Base-by-base conservation (phyloP, 768 basidiomycete genomes). In the Rhodotorula taiwanensis region DNA sequence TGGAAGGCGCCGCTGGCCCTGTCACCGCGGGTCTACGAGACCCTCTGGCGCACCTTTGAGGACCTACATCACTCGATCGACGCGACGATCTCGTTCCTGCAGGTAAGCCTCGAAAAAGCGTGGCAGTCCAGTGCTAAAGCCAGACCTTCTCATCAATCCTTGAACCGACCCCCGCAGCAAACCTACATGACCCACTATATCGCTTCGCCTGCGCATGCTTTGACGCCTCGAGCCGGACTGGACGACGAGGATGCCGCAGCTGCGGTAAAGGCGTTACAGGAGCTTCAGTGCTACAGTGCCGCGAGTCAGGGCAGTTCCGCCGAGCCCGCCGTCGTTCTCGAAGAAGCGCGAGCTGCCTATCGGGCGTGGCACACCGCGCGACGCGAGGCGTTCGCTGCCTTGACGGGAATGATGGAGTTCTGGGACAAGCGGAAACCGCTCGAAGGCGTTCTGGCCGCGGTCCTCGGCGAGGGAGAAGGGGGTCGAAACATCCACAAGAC, bases 31-130 rank as follows among this genome's bases (percentile, higher is more conserved):
- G 53, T 33, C 1, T 69, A 57, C 36, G 28, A 11, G 13, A 60
- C 64, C 25, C 33, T 72, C 15, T 64, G 61, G 47, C 31, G 59
- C 16, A 57, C 59, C 8, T 72, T 72, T 47, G 53, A 64, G 49
- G 69, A 70, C 50, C 16, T 65, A 18, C 56, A 72, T 43, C 67
- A 69, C 21, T 70, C 69, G 25, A 66, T 70, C 43, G 69, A 72
- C 41, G 64, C 66, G 23, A 54, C 64, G 0, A 53, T 70, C 23
- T 66, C 67, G 15, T 62, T 36, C 20, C 23, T 72, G 10, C 69
- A 72, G 57, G 69, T 70, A 21, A 30, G 62, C 21, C 2, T 21
- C 33, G 21, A 13, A n/a, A n/a, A n/a, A n/a, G n/a, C n/a, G n/a
- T n/a, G n/a, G n/a, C n/a, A n/a, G n/a, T n/a, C n/a, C n/a, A n/a